Base-by-base conservation (phyloP, 306 rosid species). In the Amphicarpaea edgeworthii region DNA sequence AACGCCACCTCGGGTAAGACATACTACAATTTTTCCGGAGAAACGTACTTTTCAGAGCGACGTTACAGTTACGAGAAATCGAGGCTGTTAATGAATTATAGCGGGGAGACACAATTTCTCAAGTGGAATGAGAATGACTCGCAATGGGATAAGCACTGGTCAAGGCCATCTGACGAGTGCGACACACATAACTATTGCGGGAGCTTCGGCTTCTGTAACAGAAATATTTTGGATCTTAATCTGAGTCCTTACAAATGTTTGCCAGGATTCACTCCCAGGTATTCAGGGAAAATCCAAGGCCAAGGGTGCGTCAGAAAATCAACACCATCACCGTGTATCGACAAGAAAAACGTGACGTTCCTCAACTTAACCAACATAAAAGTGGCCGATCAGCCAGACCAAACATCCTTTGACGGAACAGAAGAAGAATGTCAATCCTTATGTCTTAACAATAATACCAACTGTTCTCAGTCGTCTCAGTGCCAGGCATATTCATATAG, bases 181-280 rank as follows among this genome's bases (percentile, higher is more conserved):
- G 49, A 79, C 1, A 59, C 21, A 62, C 9, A 64, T 7, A 34
- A 84, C 12, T 20, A 2, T 30, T 90, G 89, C 14, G 89, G 89
- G 12, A 43, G 2, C 49, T 86, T 78, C 28, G 81, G 85, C 17
- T 61, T 57, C 49, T 86, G 92, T 45, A 79, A 77, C 40, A 0
- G 0, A 3, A 8, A 78, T 3, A 28, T 28, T 0, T 28, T 28
- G 5, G 32, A n/a, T n/a, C n/a, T n/a, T n/a, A n/a, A n/a, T n/a
- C 1, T 86, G 92, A n/a, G n/a, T n/a, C n/a, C n/a, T n/a, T n/a
- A n/a, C 79, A 83, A 77, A 30, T 90, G 89, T 26, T 80, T 90
- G 63, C 92, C 88, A 0, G 87, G 90, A 21, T 90, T 86, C 65
- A 19, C 32, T 1, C 32, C 32, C 32, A n/a, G n/a, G n/a, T n/a